phyloP scores from a whole-genome alignment of 148 eudicot genomes.

The Gaultheria prostrata region DNA sequence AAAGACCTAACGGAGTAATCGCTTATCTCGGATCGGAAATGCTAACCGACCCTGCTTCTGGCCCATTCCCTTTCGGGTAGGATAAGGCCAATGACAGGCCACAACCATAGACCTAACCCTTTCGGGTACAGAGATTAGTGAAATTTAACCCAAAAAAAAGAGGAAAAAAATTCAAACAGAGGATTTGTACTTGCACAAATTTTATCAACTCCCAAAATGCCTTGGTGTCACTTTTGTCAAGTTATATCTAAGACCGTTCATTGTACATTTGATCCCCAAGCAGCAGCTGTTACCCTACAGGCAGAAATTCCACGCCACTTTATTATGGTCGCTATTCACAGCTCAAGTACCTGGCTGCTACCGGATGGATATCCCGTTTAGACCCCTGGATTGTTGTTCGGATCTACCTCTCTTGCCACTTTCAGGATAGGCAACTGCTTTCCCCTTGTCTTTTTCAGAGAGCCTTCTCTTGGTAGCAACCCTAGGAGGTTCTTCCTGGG shows the following conservation, averaged over 20 bases:
- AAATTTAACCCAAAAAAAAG: too few relatives aligned
- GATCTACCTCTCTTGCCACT: background rate
- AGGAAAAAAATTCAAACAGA: too few relatives aligned
- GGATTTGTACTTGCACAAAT: too few relatives aligned
- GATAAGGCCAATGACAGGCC: too few relatives aligned
- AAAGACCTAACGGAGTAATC: too few relatives aligned
- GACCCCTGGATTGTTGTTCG: background rate
- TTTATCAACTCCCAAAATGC: background rate
- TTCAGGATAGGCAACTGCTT: background rate
- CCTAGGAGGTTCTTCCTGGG: background rate
- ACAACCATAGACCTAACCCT: too few relatives aligned
- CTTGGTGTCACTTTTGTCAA: background rate
- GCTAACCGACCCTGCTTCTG: too few relatives aligned
- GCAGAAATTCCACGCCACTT: background rate
- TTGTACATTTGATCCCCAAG: background rate
- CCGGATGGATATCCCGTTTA: background rate
- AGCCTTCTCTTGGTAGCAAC: background rate
- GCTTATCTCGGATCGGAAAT: too few relatives aligned
- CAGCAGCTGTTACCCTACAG: background rate
- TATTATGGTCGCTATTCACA: too few relatives aligned
- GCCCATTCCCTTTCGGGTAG: too few relatives aligned
- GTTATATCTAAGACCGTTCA: background rate
- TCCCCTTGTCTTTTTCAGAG: background rate
- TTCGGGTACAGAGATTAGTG: too few relatives aligned
- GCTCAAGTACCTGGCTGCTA: background rate